A percentile compares a stretch with the other conserved stretches of the same genome.
phyloP scores from a whole-genome alignment of 768 basidiomycete species.

The Rhodotorula graminis region DNA sequence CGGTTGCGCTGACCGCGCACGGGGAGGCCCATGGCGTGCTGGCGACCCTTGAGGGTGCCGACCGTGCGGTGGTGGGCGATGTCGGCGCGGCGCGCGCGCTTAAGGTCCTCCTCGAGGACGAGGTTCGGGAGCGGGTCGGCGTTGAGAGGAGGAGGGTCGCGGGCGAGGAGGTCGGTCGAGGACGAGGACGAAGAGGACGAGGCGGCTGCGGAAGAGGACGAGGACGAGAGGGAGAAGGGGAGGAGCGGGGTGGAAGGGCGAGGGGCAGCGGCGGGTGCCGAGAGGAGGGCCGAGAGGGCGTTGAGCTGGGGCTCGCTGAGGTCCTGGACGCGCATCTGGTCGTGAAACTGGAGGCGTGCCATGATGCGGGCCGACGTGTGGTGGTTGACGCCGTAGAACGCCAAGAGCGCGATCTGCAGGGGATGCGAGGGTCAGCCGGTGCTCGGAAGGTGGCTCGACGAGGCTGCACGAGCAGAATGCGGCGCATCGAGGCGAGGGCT shows the following conservation, averaged over 20 bases:
- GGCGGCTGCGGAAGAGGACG: constrained; percentile 51
- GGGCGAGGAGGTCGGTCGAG: constrained; percentile 40
- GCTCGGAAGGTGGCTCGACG: too few relatives aligned
- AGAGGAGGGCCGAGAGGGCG: constrained; percentile 85
- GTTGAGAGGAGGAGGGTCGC: constrained; percentile 8
- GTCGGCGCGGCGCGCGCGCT: constrained; percentile 75
- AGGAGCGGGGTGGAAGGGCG: constrained; percentile 52
- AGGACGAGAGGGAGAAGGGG: constrained; percentile 45
- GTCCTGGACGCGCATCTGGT: constrained; percentile 71
- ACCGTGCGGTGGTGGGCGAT: constrained; percentile 89
- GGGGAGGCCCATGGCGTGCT: constrained; percentile 88
- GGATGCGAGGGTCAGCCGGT: neutral
- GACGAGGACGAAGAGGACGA: constrained; percentile 37
- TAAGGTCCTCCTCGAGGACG: constrained; percentile 82
- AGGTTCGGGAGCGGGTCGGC: constrained; percentile 66
- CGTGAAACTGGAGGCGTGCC: constrained; percentile 86
- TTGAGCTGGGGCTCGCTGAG: constrained; percentile 83
- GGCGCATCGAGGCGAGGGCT: constrained; percentile 39
- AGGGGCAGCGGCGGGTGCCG: constrained; percentile 73
- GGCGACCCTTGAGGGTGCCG: constrained; percentile 84
- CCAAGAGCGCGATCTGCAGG: constrained; percentile 75
- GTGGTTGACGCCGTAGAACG: constrained; percentile 82
- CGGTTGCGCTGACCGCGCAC: constrained; percentile 92
- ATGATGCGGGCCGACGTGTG: constrained; percentile 73
- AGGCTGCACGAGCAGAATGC: too few relatives aligned